These are phyloP conservation scores for Albatrellus sp. DNA, from an alignment of 1,284 basidiomycete species.

Conservation along the genomic window DNA sequence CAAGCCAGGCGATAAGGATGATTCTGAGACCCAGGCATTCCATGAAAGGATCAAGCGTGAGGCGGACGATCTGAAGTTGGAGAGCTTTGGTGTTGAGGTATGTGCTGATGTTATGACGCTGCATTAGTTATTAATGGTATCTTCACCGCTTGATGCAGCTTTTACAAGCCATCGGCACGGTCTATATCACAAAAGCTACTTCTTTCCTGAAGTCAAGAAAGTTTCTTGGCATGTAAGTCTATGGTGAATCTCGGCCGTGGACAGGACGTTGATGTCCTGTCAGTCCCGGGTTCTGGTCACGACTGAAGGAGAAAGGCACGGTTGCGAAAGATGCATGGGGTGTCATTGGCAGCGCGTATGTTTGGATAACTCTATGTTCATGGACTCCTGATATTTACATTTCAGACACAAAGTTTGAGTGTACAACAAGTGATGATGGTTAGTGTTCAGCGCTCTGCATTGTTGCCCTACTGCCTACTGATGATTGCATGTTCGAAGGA, in stretches of 20 bases:
- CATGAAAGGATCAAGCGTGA: conserved; percentile 73
- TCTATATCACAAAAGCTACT: conserved; percentile 90
- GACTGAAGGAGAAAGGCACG: conserved; percentile 89
- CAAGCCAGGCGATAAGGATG: conserved; percentile 70
- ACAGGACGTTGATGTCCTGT: background rate
- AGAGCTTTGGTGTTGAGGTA: conserved; percentile 97
- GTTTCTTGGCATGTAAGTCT: conserved; percentile 75
- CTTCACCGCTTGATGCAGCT: conserved; percentile 29
- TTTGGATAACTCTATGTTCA: conserved; percentile 9
- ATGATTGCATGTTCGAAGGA: conserved; percentile 50
- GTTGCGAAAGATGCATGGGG: conserved; percentile 93
- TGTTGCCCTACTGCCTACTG: conserved; percentile 14
- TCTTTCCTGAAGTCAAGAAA: conserved; percentile 88
- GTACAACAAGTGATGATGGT: conserved; percentile 49
- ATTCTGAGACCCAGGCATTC: conserved; percentile 65
- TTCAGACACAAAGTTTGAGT: conserved; percentile 35
- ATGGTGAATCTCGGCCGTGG: background rate
- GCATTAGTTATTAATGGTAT: conserved; percentile 4
- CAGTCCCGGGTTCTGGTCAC: conserved; percentile 87
- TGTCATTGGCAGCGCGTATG: conserved; percentile 82
- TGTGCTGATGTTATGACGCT: conserved; percentile 8
- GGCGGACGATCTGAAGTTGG: conserved; percentile 93
- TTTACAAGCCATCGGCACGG: conserved; percentile 75
- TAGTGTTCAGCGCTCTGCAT: background rate
- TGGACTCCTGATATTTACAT: conserved; percentile 8